Percentiles rank a stretch among this genome's conserved stretches.
These are phyloP conservation scores for Coemansia biformis DNA, from an alignment of 192 early-diverging fungal genomes.

Conservation along the genomic window DNA sequence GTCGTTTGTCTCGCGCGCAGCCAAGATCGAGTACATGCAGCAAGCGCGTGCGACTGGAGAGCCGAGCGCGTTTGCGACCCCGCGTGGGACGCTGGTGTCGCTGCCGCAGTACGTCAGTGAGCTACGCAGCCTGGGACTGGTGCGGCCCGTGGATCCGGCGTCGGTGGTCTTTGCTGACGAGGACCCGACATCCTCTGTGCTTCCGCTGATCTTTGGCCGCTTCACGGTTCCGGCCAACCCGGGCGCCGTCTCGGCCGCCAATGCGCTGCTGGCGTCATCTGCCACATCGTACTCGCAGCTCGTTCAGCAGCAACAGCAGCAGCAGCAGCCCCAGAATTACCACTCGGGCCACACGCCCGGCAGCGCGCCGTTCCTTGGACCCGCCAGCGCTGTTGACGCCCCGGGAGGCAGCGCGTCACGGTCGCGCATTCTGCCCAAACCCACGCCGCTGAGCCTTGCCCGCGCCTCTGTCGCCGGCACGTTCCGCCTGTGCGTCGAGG, in stretches of 20 bases:
- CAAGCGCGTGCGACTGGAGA: too few relatives aligned
- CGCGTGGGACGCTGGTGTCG: background rate
- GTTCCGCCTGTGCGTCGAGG: conserved; percentile 26
- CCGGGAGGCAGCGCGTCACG: too few relatives aligned
- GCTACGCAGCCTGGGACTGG: conserved; percentile 31
- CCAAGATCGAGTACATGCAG: conserved; percentile 2
- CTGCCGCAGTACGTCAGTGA: conserved; percentile 27
- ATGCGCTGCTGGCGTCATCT: conserved; percentile 32
- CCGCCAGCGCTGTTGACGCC: too few relatives aligned
- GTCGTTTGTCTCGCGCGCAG: conserved; percentile 32
- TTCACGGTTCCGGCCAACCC: conserved; percentile 35
- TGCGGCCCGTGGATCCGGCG: conserved; percentile 32
- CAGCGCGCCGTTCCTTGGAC: conserved; percentile 18
- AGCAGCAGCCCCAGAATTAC: background rate
- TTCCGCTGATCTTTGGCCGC: conserved; percentile 44
- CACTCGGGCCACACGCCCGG: conserved; percentile 18
- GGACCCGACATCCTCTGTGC: conserved; percentile 26
- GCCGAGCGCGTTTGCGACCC: too few relatives aligned
- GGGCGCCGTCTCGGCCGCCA: conserved; percentile 28
- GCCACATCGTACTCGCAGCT: conserved; percentile 27
- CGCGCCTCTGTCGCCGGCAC: conserved; percentile 6
- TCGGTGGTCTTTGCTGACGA: conserved; percentile 16
- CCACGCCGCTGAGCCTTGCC: conserved; percentile 33
- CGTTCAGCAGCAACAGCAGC: background rate
- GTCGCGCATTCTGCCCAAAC: conserved; percentile 30